Evolutionary conservation across 768 basidiomycete genomes (phyloP), one percentile per base, ranked within the genome.

Genomic region (Gymnopilus junonius): DNA sequence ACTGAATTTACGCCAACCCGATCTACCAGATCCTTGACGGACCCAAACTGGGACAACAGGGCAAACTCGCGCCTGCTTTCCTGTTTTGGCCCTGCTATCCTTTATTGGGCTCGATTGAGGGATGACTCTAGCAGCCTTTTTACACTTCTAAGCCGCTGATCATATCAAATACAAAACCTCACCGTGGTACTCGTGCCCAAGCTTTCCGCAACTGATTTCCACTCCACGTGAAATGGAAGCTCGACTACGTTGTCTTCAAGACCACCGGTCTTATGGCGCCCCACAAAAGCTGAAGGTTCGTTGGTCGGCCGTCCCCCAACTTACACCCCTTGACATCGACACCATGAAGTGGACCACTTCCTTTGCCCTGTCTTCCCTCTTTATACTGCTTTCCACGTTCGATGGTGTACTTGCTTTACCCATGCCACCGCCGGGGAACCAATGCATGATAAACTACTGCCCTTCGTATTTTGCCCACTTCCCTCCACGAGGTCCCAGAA

Each of bases 401-500:
- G 56, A 54, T 50, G 37, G 17, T 14, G 17, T 56, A 6, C 21
- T 43, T 37, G 56, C 62, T 25, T 34, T 54, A 2, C 23, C 63
- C 2, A 27, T 61, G 15, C 63, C 59, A 7, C 54, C 42, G n/a
- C 59, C 59, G 1, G 63, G 63, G 6, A 31, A 20, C 8, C 55
- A 61, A 39, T 65, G 64, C 60, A 65, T 65, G 55, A n/a, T 65
- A 12, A 59, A 46, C 27, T 65, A 58, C 34, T 65, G 64, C 31
- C 59, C 60, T 5, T 37, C 32, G 23, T 39, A 34, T 14, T 65
- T 59, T 42, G 64, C 64, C 4, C n/a, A 37, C 32, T 65, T 65
- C 37, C 59, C 64, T 31, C 56, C 64, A 20, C 60, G 64, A 2
- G 51, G 50, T 39, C 51, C 37, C 4, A 43, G n/a, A 17, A 59